phyloP scores from a whole-genome alignment of 352 stramenopile species.

The Plasmopara halstedii region DNA sequence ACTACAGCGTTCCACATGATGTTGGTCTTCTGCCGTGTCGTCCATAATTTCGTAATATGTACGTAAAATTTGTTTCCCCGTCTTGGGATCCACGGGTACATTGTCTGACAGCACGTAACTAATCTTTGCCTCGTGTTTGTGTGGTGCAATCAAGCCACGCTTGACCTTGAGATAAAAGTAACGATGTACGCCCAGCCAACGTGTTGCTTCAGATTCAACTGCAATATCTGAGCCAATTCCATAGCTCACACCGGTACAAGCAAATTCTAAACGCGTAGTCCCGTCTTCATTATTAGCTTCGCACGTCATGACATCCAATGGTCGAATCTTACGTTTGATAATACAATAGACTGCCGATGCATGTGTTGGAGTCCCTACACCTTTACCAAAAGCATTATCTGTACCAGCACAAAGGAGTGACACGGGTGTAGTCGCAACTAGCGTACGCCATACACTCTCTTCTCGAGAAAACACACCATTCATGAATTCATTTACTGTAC shows the following conservation, averaged over 20 bases:
- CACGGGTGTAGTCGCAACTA: conserved; percentile 65
- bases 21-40: conserved; percentile 49
- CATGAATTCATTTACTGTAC: conserved; percentile 82
- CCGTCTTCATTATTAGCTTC: conserved; percentile 40
- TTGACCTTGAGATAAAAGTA: conserved; percentile 74
- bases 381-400: conserved; percentile 71
- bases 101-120: conserved; percentile 69
- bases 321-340: conserved; percentile 77
- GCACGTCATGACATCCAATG: conserved; percentile 60
- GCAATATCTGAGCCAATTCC: conserved; percentile 70
- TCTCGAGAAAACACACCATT: conserved; percentile 66
- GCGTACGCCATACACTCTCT: conserved; percentile 61
- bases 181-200: conserved; percentile 62
- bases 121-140: conserved; percentile 47
- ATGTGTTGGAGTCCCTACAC: conserved; percentile 58
- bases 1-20: conserved; percentile 69
- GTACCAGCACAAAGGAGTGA: conserved; percentile 65
- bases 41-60: conserved; percentile 70
- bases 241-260: conserved; percentile 68
- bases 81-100: conserved; percentile 29
- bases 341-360: conserved; percentile 65
- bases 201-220: conserved; percentile 59
- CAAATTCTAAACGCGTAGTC: conserved; percentile 48
- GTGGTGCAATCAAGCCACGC: conserved; percentile 41
- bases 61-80: conserved; percentile 45